Evolutionary conservation across 192 early-diverging fungal genomes (phyloP).

Genomic region (Backusella psychrophila): DNA sequence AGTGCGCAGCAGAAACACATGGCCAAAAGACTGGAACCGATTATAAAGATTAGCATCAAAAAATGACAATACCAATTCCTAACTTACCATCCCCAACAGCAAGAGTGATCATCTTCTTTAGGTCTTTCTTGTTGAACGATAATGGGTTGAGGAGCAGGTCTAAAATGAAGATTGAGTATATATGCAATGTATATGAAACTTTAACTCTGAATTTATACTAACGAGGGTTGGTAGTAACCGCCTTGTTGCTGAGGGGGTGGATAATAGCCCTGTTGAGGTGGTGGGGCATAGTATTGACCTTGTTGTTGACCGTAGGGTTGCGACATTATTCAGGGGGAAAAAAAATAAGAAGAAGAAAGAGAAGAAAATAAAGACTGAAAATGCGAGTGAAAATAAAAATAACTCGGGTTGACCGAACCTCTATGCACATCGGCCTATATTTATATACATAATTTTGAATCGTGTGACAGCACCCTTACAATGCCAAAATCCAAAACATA

Average conservation of each 20-base stretch:
- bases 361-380: constrained; percentile 1
- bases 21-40: neutral
- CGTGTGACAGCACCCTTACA: neutral
- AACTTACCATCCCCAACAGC: constrained; percentile 29
- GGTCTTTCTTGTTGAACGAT: constrained; percentile 16
- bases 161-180: neutral
- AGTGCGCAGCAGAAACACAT: constrained; percentile 18
- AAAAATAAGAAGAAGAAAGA: neutral
- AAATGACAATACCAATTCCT: neutral
- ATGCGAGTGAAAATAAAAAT: neutral
- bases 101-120: neutral
- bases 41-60: neutral
- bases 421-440: neutral
- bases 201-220: neutral
- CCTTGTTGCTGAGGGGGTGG: constrained; percentile 6
- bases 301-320: neutral
- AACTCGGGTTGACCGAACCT: neutral
- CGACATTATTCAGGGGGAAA: neutral
- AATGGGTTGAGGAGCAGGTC: constrained; percentile 25
- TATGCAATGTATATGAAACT: neutral
- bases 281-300: constrained; percentile 3
- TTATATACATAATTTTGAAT: neutral
- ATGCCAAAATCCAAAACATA: neutral
- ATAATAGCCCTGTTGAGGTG: neutral
- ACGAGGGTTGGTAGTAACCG: constrained; percentile 9